Base-by-base conservation (phyloP, 768 basidiomycete species). In the Arthromyces matolae region DNA sequence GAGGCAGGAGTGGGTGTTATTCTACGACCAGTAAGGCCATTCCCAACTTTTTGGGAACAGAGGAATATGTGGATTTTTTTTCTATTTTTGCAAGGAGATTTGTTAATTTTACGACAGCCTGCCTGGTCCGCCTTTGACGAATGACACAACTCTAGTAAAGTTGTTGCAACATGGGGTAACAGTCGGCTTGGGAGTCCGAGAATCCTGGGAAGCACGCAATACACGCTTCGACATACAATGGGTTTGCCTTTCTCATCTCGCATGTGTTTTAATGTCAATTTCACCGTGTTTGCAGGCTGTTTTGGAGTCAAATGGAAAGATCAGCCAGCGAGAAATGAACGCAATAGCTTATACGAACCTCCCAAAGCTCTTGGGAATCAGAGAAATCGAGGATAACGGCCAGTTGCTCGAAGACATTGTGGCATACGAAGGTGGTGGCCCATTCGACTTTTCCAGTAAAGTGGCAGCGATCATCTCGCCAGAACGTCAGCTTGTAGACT, bases 191-290 rank as follows among this genome's bases (percentile, higher is more conserved):
- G 87, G 84, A 14, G 71, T 83, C 27, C 66, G 70, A 29, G 80
- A 84, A 51, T 79, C 80, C 24, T 90, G 84, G 83, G 72, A 78
- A 50, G 87, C 86, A 29, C 77, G 84, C 34, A 89, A 86, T 55
- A 79, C 81, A 10, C 77, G 87, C 8, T 86, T 90, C 56, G 88
- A 93, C 54, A 69, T 82, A 16, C 81, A 81, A 61, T 93, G 89
- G 91, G 87, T 86, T 53, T 58, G 79, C n/a, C n/a, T n/a, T n/a
- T 70, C 22, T 14, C 7, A 39, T 32, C 28, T 32, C 19, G 22
- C 32, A n/a, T n/a, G n/a, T 41, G 10, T 31, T n/a, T 47, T 32
- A 23, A 54, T 37, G 19, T 48, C 37, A 22, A 5, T 9, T 12
- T 43, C 35, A 31, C 14, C 32, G 12, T 4, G 14, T 36, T 45